Evolutionary conservation across 306 rosid genomes (phyloP), one percentile per base, ranked within the genome.

Genomic region (Trifolium dubium): DNA sequence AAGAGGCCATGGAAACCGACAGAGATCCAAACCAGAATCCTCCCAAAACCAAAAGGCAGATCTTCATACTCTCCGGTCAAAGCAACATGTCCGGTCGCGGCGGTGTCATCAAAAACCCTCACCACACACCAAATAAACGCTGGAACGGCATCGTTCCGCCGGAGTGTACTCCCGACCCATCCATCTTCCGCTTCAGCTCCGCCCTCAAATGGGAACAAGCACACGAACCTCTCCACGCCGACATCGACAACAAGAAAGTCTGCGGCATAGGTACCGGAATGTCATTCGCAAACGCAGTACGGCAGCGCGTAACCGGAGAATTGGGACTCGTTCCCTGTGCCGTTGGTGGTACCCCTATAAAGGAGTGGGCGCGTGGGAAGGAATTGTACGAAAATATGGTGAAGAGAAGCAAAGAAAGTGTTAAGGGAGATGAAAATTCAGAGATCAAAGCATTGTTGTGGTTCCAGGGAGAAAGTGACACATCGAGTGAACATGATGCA

Each of bases 1-100:
- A 44, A 44, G 50, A 44, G 12, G 50, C 50, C 64, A 58, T 69
- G 83, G 79, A 83, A 68, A 6, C 17, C 17, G 34, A 30, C 59
- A 13, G 32, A 51, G 53, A 43, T 55, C 43, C 67, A 3, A 55
- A 30, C 15, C 54, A 31, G 5, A 51, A 62, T 51, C 59, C 79
- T 4, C 71, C 79, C 9, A 66, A 67, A 81, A 66, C 72, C 46
- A 71, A 65, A 79, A 77, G 51, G 13, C 89, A 89, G 34, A 88
- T 93, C 83, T 93, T 89, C 83, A 86, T 93, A 44, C 84, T 93
- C 39, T 88, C 97, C 6, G 96, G 98, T 4, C 98, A 93, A 69
- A 93, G 97, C 86, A 93, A 93, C 86, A 91, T 91, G 96, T 53
- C 96, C 11, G 98, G 97, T 6, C 92, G 96, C 0, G 98, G 97